Base-by-base conservation (phyloP, 169 alveolate genomes). In the Amoebophrya sp. region DNA sequence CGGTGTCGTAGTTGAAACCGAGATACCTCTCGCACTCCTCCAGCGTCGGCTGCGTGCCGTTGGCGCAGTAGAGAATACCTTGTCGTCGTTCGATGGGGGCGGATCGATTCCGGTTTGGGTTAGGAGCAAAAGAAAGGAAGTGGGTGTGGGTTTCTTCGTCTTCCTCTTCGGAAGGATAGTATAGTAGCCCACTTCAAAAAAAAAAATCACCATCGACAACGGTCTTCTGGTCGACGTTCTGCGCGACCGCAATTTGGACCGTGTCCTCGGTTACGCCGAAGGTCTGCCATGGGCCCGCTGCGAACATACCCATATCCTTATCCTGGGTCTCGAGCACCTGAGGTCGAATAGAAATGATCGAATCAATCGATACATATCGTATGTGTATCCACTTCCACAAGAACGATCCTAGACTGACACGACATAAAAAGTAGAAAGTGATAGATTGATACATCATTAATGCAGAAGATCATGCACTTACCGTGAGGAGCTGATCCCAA, bases 401-500 rank as follows among this genome's bases (percentile, higher is more conserved):
- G 0, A 69, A 29, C 34, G 39, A 13, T 31, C 90, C 15, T 2
- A 26, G n/a, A 5, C 23, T 48, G 15, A 0, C 29, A 69, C 88
- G 40, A 69, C 29, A 69, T 13, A 69, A 69, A n/a, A 0, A 26
- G 0, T 48, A 0, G 0, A 18, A 18, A 48, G 69, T 26, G 23
- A 16, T 48, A 16, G 69, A 18, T 48, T 48, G 15, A 48, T 26
- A 18, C 0, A 26, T 26, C 23, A 18, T 18, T 26, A 48, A 18
- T 26, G 15, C 29, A 0, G 18, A 40, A 29, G 45, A 39, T 15
- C 18, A 34, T 40, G 67, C 89, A 5, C 88, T 41, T 70, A 92
- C 93, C 43, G 93, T 92, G 42, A 92, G 91, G 90, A 92, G 91
- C 92, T 91, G 91, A 41, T 92, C 93, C 93, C 93, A 92, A 29